Evolutionary conservation across 176 grass and related monocot genomes (phyloP), one percentile per base, ranked within the genome.

Genomic region (Otatea glauca): DNA sequence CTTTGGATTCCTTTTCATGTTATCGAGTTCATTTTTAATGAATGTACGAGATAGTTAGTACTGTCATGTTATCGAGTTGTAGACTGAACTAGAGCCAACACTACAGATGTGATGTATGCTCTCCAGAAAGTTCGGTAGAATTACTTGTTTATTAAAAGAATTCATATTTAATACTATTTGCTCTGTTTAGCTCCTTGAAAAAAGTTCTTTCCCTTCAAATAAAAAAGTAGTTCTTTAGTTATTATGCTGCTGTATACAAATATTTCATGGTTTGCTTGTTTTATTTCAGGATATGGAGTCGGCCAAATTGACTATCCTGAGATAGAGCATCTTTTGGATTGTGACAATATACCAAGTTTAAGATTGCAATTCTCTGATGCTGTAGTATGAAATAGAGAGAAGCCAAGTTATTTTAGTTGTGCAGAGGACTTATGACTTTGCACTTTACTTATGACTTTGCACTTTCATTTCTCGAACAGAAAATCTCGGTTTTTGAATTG

Each of bases 261-360:
- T 58, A 47, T 66, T 45, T 90, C 1, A 82, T 65, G 11, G 41
- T 61, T 20, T 51, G 4, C 58, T 60, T 86, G 13, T 74, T 82
- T 61, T 38, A 78, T 90, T 90, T 83, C 84, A 90, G 88, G 88
- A 41, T 56, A 48, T 21, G 67, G 74, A 83, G 59, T 39, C n/a
- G 21, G 51, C 78, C 73, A 78, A 77, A 32, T 78, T 56, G 49
- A 51, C 68, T 51, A 35, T 81, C 41, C 41, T 75, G 16, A 65
- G 62, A 74, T 63, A 27, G 24, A 85, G 60, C 82, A 85, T n/a
- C 70, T 4, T 72, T 47, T 85, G 70, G 76, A 50, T 68, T 73
- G 58, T 20, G 20, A 53, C 35, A 15, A 18, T 48, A 6, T 78
- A 16, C 27, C 47, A 42, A 60, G 15, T 85, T 80, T 85, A 74